Evolutionary conservation across 257 asterid genomes (phyloP), one percentile per base, ranked within the genome.

Genomic region (Haberlea rhodopensis): DNA sequence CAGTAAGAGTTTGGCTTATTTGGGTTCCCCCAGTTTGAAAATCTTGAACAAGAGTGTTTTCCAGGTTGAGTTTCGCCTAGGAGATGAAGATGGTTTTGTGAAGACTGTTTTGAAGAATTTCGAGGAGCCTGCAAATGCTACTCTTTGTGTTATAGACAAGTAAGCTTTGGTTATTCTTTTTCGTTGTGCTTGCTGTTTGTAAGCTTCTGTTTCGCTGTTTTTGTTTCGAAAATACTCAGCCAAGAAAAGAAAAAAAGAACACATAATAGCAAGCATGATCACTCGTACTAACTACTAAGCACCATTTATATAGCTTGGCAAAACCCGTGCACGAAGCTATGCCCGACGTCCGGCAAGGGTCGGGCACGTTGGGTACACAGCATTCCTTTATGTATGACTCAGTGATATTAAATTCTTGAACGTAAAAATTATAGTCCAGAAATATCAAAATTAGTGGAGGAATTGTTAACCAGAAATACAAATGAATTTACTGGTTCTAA

Each of bases 121-220:
- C 66, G 69, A 71, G 75, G 89, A 92, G 31, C 97, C 96, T 4
- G 64, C 64, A 32, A 75, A 74, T 74, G 81, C 96, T 2, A 63
- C 68, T 16, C 18, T 89, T 73, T 92, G 94, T 71, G 65, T 92
- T 61, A n/a, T 92, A 61, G 99, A 92, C 89, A 85, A 87, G 98
- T 91, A 82, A 83, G 95, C 74, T 78, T 66, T 73, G 54, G 52
- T 70, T 53, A 4, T 60, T 6, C 32, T 6, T 15, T 9, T 63
- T 0, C 29, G 5, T 29, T 51, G 31, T n/a, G 43, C 32, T 61
- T 69, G 15, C 56, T 56, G 21, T 72, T 11, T 71, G 13, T 22
- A 68, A 43, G 20, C 55, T 48, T 59, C 57, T 48, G 20, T 56
- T 62, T 40, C 37, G 18, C 31, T 53, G 23, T n/a, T 28, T 56